Percentiles rank a stretch among this genome's conserved stretches.
Evolutionary conservation across 2,329 filamentous ascomycete genomes (phyloP).

Genomic region (Ophiostoma ips): DNA sequence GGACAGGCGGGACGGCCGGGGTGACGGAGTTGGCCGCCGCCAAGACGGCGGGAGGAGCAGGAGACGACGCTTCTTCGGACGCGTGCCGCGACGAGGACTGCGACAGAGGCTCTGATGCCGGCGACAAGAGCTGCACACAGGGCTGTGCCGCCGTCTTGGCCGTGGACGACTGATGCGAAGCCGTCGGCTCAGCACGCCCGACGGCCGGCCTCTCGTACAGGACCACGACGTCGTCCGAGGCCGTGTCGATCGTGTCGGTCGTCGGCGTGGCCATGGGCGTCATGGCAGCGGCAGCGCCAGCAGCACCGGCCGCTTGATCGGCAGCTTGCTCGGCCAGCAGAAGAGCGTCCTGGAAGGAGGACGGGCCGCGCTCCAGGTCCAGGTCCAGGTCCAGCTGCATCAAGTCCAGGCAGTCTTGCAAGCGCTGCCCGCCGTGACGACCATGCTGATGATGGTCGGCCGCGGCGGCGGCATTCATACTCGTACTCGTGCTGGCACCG

Average conservation of each 20-base stretch:
- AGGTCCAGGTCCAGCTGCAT: background rate
- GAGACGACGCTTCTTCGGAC: background rate
- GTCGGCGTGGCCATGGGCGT: background rate
- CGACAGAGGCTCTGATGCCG: background rate
- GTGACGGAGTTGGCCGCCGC: background rate
- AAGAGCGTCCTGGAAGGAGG: background rate
- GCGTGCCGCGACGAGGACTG: background rate
- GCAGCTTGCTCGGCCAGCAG: too few relatives aligned
- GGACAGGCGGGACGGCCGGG: background rate
- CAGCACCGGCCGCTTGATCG: background rate
- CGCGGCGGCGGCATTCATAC: background rate
- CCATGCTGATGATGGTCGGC: slow-evolving; percentile 5
- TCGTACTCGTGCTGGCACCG: background rate
- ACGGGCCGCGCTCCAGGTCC: too few relatives aligned
- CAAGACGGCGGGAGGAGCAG: too few relatives aligned
- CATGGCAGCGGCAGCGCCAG: background rate
- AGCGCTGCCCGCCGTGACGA: background rate
- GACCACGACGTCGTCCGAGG: background rate
- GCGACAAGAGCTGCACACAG: background rate
- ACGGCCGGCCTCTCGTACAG: slow-evolving; percentile 1
- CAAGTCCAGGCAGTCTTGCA: background rate
- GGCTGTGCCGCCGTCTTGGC: background rate
- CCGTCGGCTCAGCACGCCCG: background rate
- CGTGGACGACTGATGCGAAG: background rate
- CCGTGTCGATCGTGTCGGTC: background rate